Percentiles rank a stretch among this genome's conserved stretches.
Conservation (phyloP, 129 eudicot genomes). For the Calendula officinalis region DNA sequence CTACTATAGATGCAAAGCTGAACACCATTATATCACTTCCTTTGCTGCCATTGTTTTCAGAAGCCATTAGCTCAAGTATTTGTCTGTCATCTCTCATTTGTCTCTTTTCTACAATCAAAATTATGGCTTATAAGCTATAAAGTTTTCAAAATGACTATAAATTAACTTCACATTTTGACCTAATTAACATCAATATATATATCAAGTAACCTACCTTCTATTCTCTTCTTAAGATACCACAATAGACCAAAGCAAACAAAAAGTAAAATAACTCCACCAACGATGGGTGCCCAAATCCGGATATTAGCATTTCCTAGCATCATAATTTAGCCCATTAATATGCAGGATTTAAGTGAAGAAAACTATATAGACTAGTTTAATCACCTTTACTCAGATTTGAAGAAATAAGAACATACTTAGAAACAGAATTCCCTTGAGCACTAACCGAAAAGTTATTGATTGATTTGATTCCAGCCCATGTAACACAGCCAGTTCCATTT, state of each 20-base stretch:
- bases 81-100: constrained; percentile 16
- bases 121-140: neutral
- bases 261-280: constrained; percentile 3
- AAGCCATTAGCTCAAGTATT: constrained; percentile 28
- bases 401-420: constrained; percentile 26
- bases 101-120: constrained; percentile 22
- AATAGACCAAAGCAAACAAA: constrained; percentile 8
- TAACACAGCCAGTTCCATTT: constrained; percentile 26
- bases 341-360: neutral
- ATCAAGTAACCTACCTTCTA: constrained; percentile 13
- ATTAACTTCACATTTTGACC: neutral
- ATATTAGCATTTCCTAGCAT: neutral
- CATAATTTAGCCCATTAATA: neutral
- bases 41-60: constrained; percentile 9
- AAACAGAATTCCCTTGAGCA: constrained; percentile 13
- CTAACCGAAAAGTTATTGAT: neutral
- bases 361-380: neutral
- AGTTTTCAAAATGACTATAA: neutral
- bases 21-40: too few relatives aligned
- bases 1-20: too few relatives aligned
- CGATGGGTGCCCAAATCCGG: constrained; percentile 8
- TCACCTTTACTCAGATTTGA: neutral
- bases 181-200: neutral
- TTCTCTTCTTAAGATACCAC: constrained; percentile 19
- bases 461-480: constrained; percentile 16